Percentiles rank a stretch among this genome's conserved stretches.
phyloP scores from a whole-genome alignment of 2,329 filamentous ascomycete genomes.

The Davidsoniella eucalypti region DNA sequence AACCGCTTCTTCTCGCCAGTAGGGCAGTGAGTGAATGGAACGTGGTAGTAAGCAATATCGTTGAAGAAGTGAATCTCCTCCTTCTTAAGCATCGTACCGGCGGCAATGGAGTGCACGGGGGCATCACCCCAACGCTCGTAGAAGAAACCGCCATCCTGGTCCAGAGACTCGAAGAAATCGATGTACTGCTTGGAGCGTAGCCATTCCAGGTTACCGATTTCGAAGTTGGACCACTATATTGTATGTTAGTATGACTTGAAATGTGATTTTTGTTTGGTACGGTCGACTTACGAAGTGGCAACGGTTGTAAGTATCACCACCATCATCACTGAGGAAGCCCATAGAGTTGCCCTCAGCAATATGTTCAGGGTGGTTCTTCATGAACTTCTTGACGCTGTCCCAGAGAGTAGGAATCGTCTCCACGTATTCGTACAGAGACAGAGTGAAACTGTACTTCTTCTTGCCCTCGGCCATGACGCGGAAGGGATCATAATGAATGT shows the following conservation, averaged over 20 bases:
- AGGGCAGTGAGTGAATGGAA: constrained; percentile 95
- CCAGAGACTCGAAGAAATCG: constrained; percentile 80
- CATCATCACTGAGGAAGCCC: constrained; percentile 81
- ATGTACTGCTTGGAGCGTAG: constrained; percentile 74
- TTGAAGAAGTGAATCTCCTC: constrained; percentile 97
- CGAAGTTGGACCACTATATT: constrained; percentile 94
- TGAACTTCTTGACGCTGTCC: constrained; percentile 91
- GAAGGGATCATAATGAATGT: constrained; percentile 92
- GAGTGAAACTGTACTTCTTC: constrained; percentile 96
- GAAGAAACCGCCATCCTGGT: constrained; percentile 90
- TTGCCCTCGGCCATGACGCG: constrained; percentile 87
- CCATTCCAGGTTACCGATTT: constrained; percentile 89
- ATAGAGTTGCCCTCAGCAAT: constrained; percentile 72
- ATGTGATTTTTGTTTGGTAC: neutral
- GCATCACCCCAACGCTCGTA: constrained; percentile 98
- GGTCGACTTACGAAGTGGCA: constrained; percentile 75
- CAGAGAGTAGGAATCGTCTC: constrained; percentile 94
- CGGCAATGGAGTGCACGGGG: constrained; percentile 94
- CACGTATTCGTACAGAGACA: constrained; percentile 90
- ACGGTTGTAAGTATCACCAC: constrained; percentile 83
- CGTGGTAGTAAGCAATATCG: constrained; percentile 95
- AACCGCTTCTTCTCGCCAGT: constrained; percentile 71
- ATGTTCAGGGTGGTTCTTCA: constrained; percentile 77
- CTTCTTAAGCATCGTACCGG: constrained; percentile 71
- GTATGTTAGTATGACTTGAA: constrained; percentile 2